Evolutionary conservation across 1,139 yeast genomes (phyloP), one percentile per base, ranked within the genome.

Genomic region (Taphrina betulina): DNA sequence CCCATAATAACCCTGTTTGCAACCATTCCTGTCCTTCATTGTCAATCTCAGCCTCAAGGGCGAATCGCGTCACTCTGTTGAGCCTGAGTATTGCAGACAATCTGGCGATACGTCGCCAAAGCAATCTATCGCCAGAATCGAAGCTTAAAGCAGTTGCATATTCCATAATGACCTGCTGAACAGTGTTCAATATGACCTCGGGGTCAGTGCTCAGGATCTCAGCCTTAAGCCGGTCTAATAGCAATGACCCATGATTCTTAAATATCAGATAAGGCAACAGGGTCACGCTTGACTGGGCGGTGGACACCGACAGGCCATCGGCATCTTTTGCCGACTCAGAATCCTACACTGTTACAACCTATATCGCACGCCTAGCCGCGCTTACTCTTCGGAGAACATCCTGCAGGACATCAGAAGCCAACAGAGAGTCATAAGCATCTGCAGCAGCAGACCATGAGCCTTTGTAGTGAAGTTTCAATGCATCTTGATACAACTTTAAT

Each of bases 191-290:
- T 8, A 38, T 24, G 12, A 8, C 38, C 26, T 41, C 40, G 14
- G 60, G 52, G 17, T 59, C 60, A 5, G 40, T 60, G 34, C 53
- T 59, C 54, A 22, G 60, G 52, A 19, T 63, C 51, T 38, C 55
- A 54, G 29, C 19, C 57, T 58, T 63, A 54, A 81, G 68, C 53
- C 80, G 79, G 31, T 79, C 78, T 57, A 85, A 75, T 60, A 82
- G 78, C 36, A 87, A 74, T 61, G 87, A 76, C 0, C 95, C 96
- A 58, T 95, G 73, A 66, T 92, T 92, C 26, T 41, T 41, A 38
- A 41, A 50, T 12, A 50, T 34, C 19, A 50, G 46, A 5, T 41
- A 41, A 3, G 54, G 54, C 3, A 50, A 46, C 24, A 38, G 24
- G 5, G 28, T 24, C 5, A 42, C 46, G 14, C 41, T 50, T 4